Conservation (phyloP, 2,329 filamentous ascomycete genomes). For the Mollisiaceae sp. region DNA sequence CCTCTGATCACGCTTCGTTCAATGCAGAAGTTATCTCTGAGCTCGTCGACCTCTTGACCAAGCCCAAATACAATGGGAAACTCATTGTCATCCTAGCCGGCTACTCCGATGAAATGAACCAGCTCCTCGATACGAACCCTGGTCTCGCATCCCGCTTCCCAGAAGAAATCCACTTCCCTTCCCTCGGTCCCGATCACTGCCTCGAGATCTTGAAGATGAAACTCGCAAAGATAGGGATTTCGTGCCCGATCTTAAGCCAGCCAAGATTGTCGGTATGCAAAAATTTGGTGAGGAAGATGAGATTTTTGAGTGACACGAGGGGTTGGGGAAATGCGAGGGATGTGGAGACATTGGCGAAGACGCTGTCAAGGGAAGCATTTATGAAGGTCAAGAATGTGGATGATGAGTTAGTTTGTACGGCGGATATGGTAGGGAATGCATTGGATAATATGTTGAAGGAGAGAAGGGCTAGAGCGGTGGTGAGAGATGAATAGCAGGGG, state of each 20-base stretch:
- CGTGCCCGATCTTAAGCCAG: constrained; percentile 8
- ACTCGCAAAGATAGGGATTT: constrained; percentile 18
- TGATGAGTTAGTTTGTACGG: constrained; percentile 19
- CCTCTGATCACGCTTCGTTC: constrained; percentile 51
- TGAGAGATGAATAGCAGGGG: background rate
- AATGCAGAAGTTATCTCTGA: constrained; percentile 71
- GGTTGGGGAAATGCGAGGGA: constrained; percentile 34
- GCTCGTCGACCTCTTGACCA: constrained; percentile 58
- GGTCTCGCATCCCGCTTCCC: constrained; percentile 60
- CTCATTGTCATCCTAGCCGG: constrained; percentile 62
- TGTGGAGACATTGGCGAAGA: constrained; percentile 32
- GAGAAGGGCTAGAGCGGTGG: constrained; percentile 10
- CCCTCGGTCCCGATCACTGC: constrained; percentile 20
- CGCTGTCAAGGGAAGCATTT: constrained; percentile 21
- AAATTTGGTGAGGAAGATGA: constrained; percentile 9
- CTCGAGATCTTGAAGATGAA: constrained; percentile 25
- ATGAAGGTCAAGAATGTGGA: background rate
- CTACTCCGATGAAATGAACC: constrained; percentile 60
- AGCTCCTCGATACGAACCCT: constrained; percentile 54
- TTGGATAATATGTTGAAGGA: constrained; percentile 25
- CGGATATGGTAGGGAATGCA: constrained; percentile 4
- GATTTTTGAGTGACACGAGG: constrained; percentile 16
- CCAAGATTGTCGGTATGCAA: background rate
- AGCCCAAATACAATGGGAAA: constrained; percentile 54
- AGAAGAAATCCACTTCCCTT: constrained; percentile 44